phyloP scores from a whole-genome alignment of 768 basidiomycete species.

The Glaciozyma antarctica region DNA sequence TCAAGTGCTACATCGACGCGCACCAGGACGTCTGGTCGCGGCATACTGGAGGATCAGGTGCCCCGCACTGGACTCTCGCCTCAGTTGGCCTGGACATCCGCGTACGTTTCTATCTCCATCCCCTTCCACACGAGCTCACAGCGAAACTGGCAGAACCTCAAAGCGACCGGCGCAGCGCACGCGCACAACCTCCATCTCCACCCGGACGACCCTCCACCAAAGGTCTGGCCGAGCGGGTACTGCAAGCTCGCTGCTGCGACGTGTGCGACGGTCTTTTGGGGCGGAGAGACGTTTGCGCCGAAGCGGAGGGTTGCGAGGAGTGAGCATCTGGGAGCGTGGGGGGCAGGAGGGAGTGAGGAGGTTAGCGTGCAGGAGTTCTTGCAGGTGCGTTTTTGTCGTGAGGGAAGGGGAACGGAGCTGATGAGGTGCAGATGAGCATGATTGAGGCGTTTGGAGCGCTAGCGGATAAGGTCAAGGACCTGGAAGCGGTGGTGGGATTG shows the following conservation, averaged over 20 bases:
- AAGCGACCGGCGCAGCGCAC: conserved; percentile 80
- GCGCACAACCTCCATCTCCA: conserved; percentile 57
- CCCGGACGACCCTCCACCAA: conserved; percentile 29
- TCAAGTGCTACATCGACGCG: conserved; percentile 64
- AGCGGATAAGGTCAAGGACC: conserved; percentile 56
- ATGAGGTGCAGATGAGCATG: conserved; percentile 47
- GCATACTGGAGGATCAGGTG: conserved; percentile 87
- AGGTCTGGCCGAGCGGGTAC: conserved; percentile 41
- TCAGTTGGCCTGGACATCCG: conserved; percentile 73
- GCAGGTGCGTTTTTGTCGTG: conserved; percentile 42
- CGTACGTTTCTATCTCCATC: conserved; percentile 34
- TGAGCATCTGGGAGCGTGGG: conserved; percentile 13
- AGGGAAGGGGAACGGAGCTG: too few relatives aligned
- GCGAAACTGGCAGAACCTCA: conserved; percentile 42
- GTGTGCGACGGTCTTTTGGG: conserved; percentile 93
- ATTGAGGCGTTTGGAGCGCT: conserved; percentile 65
- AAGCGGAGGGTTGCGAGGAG: conserved; percentile 47
- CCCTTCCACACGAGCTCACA: too few relatives aligned
- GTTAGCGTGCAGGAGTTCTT: conserved; percentile 70
- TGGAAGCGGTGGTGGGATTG: conserved; percentile 77
- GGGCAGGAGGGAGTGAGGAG: conserved; percentile 43
- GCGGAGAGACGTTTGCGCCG: conserved; percentile 73
- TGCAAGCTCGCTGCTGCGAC: conserved; percentile 86
- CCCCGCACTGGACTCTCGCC: conserved; percentile 82
- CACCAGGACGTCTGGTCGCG: conserved; percentile 91